Base-by-base conservation (phyloP, 768 basidiomycete species). In the Auriscalpium microsporum region DNA sequence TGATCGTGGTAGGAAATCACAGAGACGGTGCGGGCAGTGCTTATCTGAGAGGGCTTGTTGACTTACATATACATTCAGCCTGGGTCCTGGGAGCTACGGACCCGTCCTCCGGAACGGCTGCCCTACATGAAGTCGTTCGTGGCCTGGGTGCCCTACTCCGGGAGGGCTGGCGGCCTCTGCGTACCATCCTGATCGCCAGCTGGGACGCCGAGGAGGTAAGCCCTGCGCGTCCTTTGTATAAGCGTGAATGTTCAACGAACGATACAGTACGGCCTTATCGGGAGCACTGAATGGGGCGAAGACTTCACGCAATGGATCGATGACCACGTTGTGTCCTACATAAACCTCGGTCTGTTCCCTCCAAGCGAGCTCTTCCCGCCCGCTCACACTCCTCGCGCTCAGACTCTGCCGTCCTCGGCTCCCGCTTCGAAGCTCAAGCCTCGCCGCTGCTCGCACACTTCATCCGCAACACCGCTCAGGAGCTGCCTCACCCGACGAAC, bases 231-330 rank as follows among this genome's bases (percentile, higher is more conserved):
- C 34, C 14, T 5, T 19, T 16, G 35, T 47, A 10, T 40, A 10
- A 11, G 4, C 14, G 42, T 16, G 36, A 34, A 34, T 21, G 13
- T 4, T 28, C 28, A 28, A 42, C 44, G 35, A 19, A 53, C 21
- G 49, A 11, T 49, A 6, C 61, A 78, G 77, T 78, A 80, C 52
- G 89, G 88, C 23, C 76, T 92, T 44, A 67, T 90, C 37, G 94
- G 94, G 23, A 88, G 85, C 63, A 94, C 90, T 3, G 95, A 97
- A 69, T 95, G 87, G 80, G 92, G 84, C 3, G 95, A 97, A 68
- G 95, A 97, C 66, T 97, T 95, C 64, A 65, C 82, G 0, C 75
- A 80, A 13, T 95, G 87, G 83, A 81, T 97, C 40, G 76, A 79
- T 40, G 73, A 86, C 35, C 80, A 94, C 58, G 87, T 85, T 45